Evolutionary conservation across 257 asterid genomes (phyloP).

Genomic region (Ballota nigra): DNA sequence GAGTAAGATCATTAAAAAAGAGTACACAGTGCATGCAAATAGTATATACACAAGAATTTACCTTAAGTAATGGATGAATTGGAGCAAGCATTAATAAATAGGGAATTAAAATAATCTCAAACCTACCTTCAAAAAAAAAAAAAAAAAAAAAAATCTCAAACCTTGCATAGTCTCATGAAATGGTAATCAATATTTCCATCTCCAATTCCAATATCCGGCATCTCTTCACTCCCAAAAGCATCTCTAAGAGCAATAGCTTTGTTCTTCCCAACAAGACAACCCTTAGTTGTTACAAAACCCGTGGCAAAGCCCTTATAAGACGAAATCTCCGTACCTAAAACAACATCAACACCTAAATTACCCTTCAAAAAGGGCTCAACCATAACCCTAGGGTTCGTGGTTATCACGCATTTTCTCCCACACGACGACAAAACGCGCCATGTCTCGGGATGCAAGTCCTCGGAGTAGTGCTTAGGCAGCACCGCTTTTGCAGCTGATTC

Average conservation of each 20-base stretch:
- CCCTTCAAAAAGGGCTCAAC: conserved; percentile 34
- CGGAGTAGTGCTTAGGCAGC: conserved; percentile 28
- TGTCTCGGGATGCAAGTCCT: conserved; percentile 34
- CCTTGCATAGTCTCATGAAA: conserved; percentile 35
- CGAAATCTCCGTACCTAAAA: conserved; percentile 36
- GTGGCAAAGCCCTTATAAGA: conserved; percentile 38
- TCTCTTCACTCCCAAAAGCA: not conserved
- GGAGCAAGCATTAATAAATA: no score
- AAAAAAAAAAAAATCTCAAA: no score
- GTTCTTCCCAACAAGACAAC: conserved; percentile 26
- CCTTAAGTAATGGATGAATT: no score
- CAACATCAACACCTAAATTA: conserved; percentile 24
- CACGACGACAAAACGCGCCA: conserved; percentile 33
- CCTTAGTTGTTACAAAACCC: conserved; percentile 31
- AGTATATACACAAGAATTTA: no score
- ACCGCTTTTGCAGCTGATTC: conserved; percentile 29
- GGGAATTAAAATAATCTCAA: no score
- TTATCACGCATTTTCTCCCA: conserved; percentile 29
- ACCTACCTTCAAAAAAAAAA: no score
- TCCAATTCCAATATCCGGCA: conserved; percentile 37
- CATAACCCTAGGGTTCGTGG: conserved; percentile 34
- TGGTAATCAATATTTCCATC: conserved; percentile 28
- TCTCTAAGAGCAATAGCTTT: conserved; percentile 26
- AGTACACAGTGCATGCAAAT: no score
- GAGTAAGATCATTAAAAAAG: no score